Conservation (phyloP, 768 basidiomycete species). For the Tulasnella sp. region DNA sequence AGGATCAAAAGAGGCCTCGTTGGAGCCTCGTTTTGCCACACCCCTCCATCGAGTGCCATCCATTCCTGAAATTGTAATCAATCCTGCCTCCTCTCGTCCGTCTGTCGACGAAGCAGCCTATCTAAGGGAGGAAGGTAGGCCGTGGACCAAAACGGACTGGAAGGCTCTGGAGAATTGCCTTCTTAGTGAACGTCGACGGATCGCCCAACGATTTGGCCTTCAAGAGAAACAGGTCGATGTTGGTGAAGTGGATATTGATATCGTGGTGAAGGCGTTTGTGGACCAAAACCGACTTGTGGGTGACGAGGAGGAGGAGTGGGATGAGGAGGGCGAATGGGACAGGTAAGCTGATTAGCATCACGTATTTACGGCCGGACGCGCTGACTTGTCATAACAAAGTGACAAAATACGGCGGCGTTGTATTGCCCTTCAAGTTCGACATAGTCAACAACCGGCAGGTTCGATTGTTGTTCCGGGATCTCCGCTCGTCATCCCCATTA, state of each 20-base stretch:
- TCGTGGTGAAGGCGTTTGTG: constrained; percentile 54
- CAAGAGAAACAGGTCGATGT: constrained; percentile 43
- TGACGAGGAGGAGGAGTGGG: constrained; percentile 8
- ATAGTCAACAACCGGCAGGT: constrained; percentile 6
- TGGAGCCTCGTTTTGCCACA: neutral
- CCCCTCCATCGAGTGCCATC: neutral
- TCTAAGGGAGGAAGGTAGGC: constrained; percentile 14
- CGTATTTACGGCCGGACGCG: no score
- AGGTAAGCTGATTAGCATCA: neutral
- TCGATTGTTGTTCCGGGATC: constrained; percentile 7
- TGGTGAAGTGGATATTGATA: constrained; percentile 44
- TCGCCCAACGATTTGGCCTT: constrained; percentile 33
- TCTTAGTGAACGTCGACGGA: constrained; percentile 55
- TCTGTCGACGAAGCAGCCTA: constrained; percentile 2
- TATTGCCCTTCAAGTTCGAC: constrained; percentile 15
- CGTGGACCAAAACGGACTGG: constrained; percentile 74
- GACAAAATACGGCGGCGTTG: constrained; percentile 14
- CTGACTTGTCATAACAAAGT: neutral
- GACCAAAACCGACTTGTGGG: neutral
- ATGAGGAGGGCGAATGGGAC: constrained; percentile 11
- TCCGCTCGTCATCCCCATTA: constrained; percentile 7
- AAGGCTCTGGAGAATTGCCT: constrained; percentile 71
- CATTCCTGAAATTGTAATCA: constrained; percentile 19
- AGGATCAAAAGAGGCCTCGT: neutral
- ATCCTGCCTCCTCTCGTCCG: constrained; percentile 16